A percentile compares a stretch with the other conserved stretches of the same genome.
Evolutionary conservation across 192 early-diverging fungal species (phyloP).

Genomic region (Gaertneriomyces sp.): DNA sequence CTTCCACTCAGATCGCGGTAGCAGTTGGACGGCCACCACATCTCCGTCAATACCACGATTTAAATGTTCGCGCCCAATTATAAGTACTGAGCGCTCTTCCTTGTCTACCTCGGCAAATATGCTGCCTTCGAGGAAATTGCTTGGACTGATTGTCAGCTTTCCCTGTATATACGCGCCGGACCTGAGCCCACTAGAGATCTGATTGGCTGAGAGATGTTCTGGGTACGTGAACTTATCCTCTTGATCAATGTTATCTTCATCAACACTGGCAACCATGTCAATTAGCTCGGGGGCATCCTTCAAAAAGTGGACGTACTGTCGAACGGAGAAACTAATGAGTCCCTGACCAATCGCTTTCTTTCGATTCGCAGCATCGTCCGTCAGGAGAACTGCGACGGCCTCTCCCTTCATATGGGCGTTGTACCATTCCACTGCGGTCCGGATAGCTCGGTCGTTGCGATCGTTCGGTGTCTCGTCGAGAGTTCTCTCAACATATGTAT

Average conservation of each 20-base stretch:
- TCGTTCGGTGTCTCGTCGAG: conserved; percentile 89
- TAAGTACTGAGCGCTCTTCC: conserved; percentile 67
- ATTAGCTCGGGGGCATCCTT: conserved; percentile 79
- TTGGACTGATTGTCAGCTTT: conserved; percentile 71
- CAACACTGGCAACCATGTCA: conserved; percentile 77
- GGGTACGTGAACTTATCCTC: conserved; percentile 63
- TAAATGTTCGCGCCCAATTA: conserved; percentile 77
- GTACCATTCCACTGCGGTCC: conserved; percentile 84
- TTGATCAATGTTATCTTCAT: conserved; percentile 41
- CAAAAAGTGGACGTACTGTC: conserved; percentile 71
- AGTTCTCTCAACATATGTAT: conserved; percentile 79
- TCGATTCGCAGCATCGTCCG: conserved; percentile 88
- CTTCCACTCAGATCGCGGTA: conserved; percentile 85
- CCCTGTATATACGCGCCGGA: conserved; percentile 77
- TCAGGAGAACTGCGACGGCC: conserved; percentile 62
- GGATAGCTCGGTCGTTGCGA: conserved; percentile 92
- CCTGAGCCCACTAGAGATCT: conserved; percentile 83
- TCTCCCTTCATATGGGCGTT: conserved; percentile 56
- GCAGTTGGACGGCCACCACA: conserved; percentile 78
- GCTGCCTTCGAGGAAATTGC: conserved; percentile 88
- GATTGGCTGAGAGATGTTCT: conserved; percentile 71
- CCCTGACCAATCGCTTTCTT: conserved; percentile 61
- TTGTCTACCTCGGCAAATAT: conserved; percentile 73
- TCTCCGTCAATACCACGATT: conserved; percentile 94
- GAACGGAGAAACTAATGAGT: conserved; percentile 64